Evolutionary conservation across 257 asterid genomes (phyloP).

Genomic region (Solanum arcanum): DNA sequence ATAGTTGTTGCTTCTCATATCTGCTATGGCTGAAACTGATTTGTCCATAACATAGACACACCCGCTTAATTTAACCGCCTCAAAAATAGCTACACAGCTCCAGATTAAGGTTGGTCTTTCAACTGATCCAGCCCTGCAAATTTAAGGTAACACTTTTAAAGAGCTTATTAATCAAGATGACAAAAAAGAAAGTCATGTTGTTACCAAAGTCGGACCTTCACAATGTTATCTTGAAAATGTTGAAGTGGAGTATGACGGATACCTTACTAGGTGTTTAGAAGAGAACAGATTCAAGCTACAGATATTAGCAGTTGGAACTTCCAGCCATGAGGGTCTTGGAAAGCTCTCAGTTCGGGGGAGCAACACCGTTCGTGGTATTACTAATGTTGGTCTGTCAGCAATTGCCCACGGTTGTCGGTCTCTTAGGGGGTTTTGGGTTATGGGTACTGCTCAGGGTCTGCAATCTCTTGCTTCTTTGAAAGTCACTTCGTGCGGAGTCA

Average conservation of each 20-base stretch:
- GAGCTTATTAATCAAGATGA: no score
- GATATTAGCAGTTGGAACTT: conserved; percentile 72
- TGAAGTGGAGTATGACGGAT: conserved; percentile 62
- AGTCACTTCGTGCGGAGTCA: conserved; percentile 48
- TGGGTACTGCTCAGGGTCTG: conserved; percentile 67
- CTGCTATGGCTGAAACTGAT: no score
- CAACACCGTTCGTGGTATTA: conserved; percentile 44
- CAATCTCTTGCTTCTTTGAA: conserved; percentile 39
- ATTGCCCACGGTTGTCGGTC: conserved; percentile 86
- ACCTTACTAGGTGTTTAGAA: conserved; percentile 75
- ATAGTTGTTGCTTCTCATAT: no score
- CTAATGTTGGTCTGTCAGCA: conserved; percentile 52
- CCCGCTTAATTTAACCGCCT: no score
- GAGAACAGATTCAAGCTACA: conserved; percentile 42
- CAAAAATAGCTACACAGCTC: no score
- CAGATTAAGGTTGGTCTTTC: no score
- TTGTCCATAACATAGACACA: no score
- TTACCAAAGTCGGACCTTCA: no score
- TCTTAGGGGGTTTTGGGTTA: conserved; percentile 81
- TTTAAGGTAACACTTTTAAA: no score
- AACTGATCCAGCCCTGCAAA: no score
- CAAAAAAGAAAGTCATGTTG: no score
- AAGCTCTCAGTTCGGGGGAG: conserved; percentile 75
- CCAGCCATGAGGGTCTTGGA: conserved; percentile 83
- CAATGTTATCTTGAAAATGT: conserved; percentile 16